Base-by-base conservation (phyloP, 2,329 filamentous ascomycete species). In the Periglandula ipomoeae region DNA sequence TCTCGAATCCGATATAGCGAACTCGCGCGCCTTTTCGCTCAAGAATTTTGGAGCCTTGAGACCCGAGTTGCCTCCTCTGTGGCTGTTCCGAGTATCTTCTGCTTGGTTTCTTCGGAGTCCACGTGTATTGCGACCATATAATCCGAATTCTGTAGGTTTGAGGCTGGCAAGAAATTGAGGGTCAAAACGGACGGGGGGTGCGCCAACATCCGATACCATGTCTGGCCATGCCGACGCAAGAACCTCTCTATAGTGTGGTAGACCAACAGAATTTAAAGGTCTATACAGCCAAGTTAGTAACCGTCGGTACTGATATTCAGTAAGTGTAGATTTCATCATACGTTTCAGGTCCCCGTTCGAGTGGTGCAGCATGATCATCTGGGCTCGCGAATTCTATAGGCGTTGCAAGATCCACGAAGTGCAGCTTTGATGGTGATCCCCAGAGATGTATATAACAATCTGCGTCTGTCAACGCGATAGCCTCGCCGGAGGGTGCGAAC, bases 201-300 rank as follows among this genome's bases (percentile, higher is more conserved):
- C 88, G 32, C 91, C 91, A 35, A 95, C 78, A 62, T 96, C 89
- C 50, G 85, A 91, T 1, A 93, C 67, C 58, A 90, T 74, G 60
- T 91, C 87, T 51, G 93, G 89, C 89, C 91, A 96, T 34, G 87
- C 84, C 3, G 93, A 98, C 34, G 95, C 75, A 10, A 98, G 75
- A 13, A 79, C 75, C 53, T 97, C 91, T 53, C 90, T 81, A 65
- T 98, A 98, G 64, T 90, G 94, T 1, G 93, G 91, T 78, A 98
- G 85, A 10, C 93, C 94, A 46, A 97, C 74, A 30, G 82, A 79
- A 65, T 84, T 97, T 38, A 98, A 64, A 0, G 93, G 89, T 5
- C 84, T 87, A 23, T 5, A 22, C 6, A 5, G 35, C 13, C 19
- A 17, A 13, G 45, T 59, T 50, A 61, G 53, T 13, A 3, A 17